Conservation (phyloP, 345 rosid species). For the Rubroshorea leprosula region DNA sequence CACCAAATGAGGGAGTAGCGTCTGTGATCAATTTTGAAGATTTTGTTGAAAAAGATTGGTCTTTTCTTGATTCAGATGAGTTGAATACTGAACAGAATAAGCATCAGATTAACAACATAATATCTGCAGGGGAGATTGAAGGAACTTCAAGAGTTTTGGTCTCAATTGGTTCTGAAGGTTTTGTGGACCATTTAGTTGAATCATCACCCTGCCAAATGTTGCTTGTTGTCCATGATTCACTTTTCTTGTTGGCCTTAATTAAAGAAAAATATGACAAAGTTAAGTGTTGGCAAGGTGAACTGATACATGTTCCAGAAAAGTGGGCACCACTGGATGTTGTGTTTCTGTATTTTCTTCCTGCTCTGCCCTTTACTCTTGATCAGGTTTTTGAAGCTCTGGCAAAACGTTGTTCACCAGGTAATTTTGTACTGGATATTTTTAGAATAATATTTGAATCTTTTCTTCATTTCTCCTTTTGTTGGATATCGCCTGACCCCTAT, state of each 20-base stretch:
- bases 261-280: constrained; percentile 76
- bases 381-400: constrained; percentile 49
- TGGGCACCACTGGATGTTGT: constrained; percentile 84
- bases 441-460: not conserved
- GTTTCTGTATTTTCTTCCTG: constrained; percentile 81
- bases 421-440: constrained; percentile 9
- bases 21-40: constrained; percentile 47
- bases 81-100: constrained; percentile 28
- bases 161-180: constrained; percentile 58
- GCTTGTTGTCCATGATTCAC: constrained; percentile 81
- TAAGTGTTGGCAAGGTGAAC: constrained; percentile 97
- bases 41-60: constrained; percentile 78
- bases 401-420: constrained; percentile 62
- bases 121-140: constrained; percentile 47
- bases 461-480: not conserved
- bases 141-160: constrained; percentile 67
- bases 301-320: constrained; percentile 67
- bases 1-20: constrained; percentile 46
- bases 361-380: constrained; percentile 58
- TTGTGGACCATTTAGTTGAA: constrained; percentile 61
- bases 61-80: constrained; percentile 71
- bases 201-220: constrained; percentile 45
- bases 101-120: constrained; percentile 42
- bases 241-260: constrained; percentile 60
- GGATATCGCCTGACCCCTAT: no score